Evolutionary conservation across 1,284 basidiomycete species (phyloP).

Genomic region (Vanrija pseudolonga): DNA sequence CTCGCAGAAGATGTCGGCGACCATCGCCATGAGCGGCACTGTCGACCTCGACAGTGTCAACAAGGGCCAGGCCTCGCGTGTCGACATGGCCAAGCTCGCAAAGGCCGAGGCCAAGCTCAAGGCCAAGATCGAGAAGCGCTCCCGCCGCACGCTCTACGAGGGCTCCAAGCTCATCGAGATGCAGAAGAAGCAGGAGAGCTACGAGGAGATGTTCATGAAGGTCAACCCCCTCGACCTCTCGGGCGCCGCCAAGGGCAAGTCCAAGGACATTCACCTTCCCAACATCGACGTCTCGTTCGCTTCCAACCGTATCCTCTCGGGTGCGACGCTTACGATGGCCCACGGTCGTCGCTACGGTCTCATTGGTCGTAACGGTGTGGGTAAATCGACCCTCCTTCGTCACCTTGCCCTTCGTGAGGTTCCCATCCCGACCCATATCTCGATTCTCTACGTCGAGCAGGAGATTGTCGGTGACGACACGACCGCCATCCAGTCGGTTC

Average conservation of each 20-base stretch:
- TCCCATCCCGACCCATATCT: constrained; percentile 87
- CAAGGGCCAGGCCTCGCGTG: constrained; percentile 89
- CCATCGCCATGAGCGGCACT: constrained; percentile 76
- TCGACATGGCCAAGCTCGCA: constrained; percentile 96
- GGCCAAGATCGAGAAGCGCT: constrained; percentile 95
- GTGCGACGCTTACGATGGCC: constrained; percentile 79
- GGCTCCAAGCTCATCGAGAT: constrained; percentile 92
- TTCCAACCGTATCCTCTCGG: constrained; percentile 80
- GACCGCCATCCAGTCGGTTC: constrained; percentile 82
- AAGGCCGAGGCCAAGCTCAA: constrained; percentile 97
- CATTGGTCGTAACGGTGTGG: constrained; percentile 72
- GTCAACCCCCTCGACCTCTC: constrained; percentile 92
- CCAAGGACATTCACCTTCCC: constrained; percentile 92
- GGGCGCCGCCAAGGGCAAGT: constrained; percentile 76
- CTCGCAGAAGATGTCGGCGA: constrained; percentile 70
- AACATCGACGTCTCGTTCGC: constrained; percentile 94
- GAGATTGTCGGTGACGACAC: constrained; percentile 96
- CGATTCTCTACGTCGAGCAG: constrained; percentile 94
- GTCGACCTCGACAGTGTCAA: constrained; percentile 92
- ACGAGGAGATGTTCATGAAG: constrained; percentile 99
- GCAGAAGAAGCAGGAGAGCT: constrained; percentile 90
- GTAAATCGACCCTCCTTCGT: constrained; percentile 95
- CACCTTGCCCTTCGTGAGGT: constrained; percentile 95
- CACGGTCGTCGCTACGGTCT: constrained; percentile 80
- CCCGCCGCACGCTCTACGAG: constrained; percentile 84